A percentile compares a stretch with the other conserved stretches of the same genome.
These are phyloP conservation scores for Geotrichum klebahnii DNA, from an alignment of 1,139 yeast species.

Conservation along the genomic window DNA sequence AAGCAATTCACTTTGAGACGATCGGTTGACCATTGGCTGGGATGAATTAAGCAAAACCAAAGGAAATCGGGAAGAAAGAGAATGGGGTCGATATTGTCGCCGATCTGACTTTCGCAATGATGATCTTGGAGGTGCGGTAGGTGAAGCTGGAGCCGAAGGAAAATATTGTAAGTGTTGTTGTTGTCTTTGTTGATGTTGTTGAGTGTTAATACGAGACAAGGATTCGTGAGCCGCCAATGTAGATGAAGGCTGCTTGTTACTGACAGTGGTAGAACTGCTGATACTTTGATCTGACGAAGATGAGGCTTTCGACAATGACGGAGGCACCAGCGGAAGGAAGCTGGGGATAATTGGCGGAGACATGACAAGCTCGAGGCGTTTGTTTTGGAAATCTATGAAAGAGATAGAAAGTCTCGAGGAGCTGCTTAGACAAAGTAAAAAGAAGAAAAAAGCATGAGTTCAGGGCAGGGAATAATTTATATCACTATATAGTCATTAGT, in stretches of 20 bases:
- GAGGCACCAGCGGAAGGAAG: constrained; percentile 1
- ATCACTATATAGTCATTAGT: background rate
- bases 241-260: background rate
- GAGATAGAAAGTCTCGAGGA: too few species aligned
- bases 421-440: background rate
- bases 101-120: background rate
- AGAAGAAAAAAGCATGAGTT: background rate
- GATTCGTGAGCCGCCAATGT: background rate
- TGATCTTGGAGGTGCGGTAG: background rate
- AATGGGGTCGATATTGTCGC: background rate
- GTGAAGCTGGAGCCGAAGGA: constrained; percentile 8
- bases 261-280: too few species aligned
- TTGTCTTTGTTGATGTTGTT: background rate
- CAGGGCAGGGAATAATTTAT: background rate
- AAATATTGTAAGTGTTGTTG: background rate
- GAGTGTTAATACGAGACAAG: background rate
- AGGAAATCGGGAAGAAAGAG: constrained; percentile 2
- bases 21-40: too few species aligned
- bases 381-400: background rate
- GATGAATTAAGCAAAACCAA: too few species aligned
- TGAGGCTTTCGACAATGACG: too few species aligned
- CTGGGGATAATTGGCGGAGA: background rate
- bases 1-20: too few species aligned
- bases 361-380: background rate
- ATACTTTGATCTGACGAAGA: too few species aligned